Base-by-base conservation (phyloP, 2,329 filamentous ascomycete species). In the Claviceps purpurea region DNA sequence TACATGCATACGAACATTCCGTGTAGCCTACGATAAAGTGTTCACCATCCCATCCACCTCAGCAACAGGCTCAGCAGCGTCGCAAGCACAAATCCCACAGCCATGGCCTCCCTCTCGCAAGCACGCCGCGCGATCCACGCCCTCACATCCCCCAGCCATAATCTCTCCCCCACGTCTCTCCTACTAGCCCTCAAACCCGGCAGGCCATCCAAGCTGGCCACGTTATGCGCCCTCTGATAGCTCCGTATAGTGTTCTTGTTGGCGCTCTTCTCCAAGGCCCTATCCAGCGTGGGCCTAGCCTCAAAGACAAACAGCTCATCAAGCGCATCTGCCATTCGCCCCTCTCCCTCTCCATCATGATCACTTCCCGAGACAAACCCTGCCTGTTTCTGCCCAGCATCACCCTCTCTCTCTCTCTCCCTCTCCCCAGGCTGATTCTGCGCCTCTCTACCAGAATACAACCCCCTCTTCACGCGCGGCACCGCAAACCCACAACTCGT, bases 401-500 rank as follows among this genome's bases (percentile, higher is more conserved):
- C 57, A 38, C 38, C 54, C 16, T 42, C 37, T 1, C 52, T 54
- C 22, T 54, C 41, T 4, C 6, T 18, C 5, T 18, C 40, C 16
- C n/a, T n/a, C 40, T 18, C 16, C 16, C n/a, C n/a, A 34, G 30
- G 10, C 10, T 11, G 30, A n/a, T 20, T 49, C 26, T 57, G 51
- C 30, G 60, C 56, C 1, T 58, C 62, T 10, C 60, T 56, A n/a
- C 49, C 56, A 7, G 60, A 61, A 53, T 74, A 71, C 7, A 71
- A 56, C 30, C 57, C 67, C 60, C 60, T 71, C 59, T 58, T 69
- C 40, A 82, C 64, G 34, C 73, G 67, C 1, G 82, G 81, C 7
- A 86, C 80, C 24, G 76, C 79, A 58, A 74, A 86, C 6, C 83
- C 82, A 60, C 82, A 87, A 49, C 76, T 79, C 10, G 79, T 84